Conservation (phyloP, 1,139 yeast species). For the Hemisphaericaspora subhashii region DNA sequence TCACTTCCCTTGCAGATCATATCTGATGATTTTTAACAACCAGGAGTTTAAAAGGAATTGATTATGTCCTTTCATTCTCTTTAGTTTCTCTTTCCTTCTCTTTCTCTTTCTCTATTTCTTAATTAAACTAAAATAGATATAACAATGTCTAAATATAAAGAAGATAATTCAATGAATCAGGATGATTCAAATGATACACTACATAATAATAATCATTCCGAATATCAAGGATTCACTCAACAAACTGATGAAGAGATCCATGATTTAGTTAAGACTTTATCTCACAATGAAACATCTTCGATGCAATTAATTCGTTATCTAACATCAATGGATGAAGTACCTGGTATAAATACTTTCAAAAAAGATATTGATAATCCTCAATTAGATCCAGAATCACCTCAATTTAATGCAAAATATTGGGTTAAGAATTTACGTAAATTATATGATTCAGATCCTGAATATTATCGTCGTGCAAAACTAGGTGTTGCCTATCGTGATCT, state of each 20-base stretch:
- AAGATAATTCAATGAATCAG: not conserved
- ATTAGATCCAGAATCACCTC: conserved; percentile 15
- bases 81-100: too few relatives aligned
- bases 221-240: conserved; percentile 22
- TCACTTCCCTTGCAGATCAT: too few relatives aligned
- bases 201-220: conserved; percentile 10
- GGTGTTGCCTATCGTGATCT: conserved; percentile 70
- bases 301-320: conserved; percentile 20
- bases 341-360: conserved; percentile 43
- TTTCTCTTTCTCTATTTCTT: too few relatives aligned
- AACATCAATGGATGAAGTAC: conserved; percentile 53
- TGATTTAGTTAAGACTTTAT: conserved; percentile 33
- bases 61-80: too few relatives aligned
- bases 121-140: too few relatives aligned
- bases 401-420: conserved; percentile 52
- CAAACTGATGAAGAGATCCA: conserved; percentile 20
- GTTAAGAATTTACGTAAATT: conserved; percentile 63
- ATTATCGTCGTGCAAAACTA: conserved; percentile 58
- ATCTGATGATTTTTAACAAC: too few relatives aligned
- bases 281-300: conserved; percentile 15
- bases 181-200: not conserved
- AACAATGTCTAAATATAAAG: not conserved
- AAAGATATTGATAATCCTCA: not conserved
- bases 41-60: too few relatives aligned
- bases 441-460: conserved; percentile 55